Percentiles rank a stretch among this genome's conserved stretches.
Evolutionary conservation across 805 yeast species (phyloP).

Genomic region (Kodamaea kakaduensis): DNA sequence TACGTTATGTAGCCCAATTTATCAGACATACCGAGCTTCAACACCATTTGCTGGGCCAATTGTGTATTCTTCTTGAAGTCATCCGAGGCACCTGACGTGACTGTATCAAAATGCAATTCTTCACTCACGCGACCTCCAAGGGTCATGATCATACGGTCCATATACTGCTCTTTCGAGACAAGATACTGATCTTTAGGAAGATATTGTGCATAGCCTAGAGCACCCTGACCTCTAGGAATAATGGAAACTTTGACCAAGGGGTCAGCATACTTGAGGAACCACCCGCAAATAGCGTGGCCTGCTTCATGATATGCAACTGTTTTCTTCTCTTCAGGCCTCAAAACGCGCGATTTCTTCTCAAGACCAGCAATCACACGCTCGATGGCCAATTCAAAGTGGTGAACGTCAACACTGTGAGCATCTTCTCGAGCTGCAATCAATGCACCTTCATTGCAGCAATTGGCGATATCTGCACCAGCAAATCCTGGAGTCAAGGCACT

Average conservation of each 20-base stretch:
- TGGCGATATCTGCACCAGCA: conserved; percentile 95
- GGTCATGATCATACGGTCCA: conserved; percentile 89
- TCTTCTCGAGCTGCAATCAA: conserved; percentile 83
- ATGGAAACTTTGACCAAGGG: conserved; percentile 91
- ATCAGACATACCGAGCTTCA: conserved; percentile 83
- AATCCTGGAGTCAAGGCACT: conserved; percentile 94
- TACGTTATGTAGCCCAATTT: conserved; percentile 66
- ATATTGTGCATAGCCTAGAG: conserved; percentile 94
- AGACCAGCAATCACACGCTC: conserved; percentile 95
- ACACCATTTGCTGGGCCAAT: conserved; percentile 88
- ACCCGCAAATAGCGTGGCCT: conserved; percentile 94
- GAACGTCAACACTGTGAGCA: conserved; percentile 54
- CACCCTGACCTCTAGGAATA: conserved; percentile 92
- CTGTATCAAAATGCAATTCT: conserved; percentile 80
- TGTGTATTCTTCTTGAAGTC: conserved; percentile 89
- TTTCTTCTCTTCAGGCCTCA: conserved; percentile 75
- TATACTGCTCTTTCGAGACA: conserved; percentile 68
- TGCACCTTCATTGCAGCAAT: conserved; percentile 92
- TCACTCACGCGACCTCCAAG: conserved; percentile 91
- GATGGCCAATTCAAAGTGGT: conserved; percentile 87
- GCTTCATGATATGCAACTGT: conserved; percentile 95
- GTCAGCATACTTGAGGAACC: conserved; percentile 85
- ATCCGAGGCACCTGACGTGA: conserved; percentile 89
- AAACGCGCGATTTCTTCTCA: conserved; percentile 76
- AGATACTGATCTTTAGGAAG: conserved; percentile 86